These are phyloP conservation scores for Xylaria sp. DNA, from an alignment of 2,329 filamentous ascomycete species.

Conservation along the genomic window DNA sequence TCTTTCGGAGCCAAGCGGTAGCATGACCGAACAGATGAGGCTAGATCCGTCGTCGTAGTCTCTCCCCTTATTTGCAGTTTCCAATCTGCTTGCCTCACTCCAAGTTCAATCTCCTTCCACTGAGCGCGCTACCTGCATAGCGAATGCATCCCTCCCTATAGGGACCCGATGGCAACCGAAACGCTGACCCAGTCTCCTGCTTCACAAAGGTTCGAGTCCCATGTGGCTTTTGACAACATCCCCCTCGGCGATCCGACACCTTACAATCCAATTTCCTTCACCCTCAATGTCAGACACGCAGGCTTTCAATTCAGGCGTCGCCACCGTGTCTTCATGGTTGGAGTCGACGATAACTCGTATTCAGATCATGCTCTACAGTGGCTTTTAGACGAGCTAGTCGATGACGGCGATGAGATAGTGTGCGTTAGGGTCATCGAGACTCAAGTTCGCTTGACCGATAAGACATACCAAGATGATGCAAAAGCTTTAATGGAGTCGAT, in stretches of 20 bases:
- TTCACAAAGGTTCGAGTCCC: slow-evolving; percentile 64
- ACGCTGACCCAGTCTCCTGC: slow-evolving; percentile 49
- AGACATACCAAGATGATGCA: slow-evolving; percentile 80
- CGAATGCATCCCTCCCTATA: background rate
- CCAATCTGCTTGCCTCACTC: slow-evolving; percentile 3
- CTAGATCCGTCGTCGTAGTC: slow-evolving; percentile 20
- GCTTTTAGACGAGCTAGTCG: slow-evolving; percentile 90
- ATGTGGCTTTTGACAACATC: slow-evolving; percentile 71
- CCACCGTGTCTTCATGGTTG: slow-evolving; percentile 89
- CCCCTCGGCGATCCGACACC: slow-evolving; percentile 67
- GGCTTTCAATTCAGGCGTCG: slow-evolving; percentile 84
- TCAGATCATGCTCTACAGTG: slow-evolving; percentile 93
- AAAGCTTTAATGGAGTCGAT: slow-evolving; percentile 78
- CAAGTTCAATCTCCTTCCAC: slow-evolving; percentile 28
- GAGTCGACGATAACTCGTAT: slow-evolving; percentile 90
- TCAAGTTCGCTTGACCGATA: slow-evolving; percentile 74
- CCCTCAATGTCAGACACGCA: slow-evolving; percentile 84
- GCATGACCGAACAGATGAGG: slow-evolving; percentile 24
- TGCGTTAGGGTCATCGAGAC: slow-evolving; percentile 90
- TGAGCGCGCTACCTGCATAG: slow-evolving; percentile 18
- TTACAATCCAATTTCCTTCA: slow-evolving; percentile 74
- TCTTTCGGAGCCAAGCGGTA: slow-evolving; percentile 21
- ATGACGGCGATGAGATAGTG: slow-evolving; percentile 92
- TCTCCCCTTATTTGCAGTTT: slow-evolving; percentile 17
- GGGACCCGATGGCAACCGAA: slow-evolving; percentile 48